Base-by-base conservation (phyloP, 2,329 filamentous ascomycete genomes). In the Xylogone sp. region DNA sequence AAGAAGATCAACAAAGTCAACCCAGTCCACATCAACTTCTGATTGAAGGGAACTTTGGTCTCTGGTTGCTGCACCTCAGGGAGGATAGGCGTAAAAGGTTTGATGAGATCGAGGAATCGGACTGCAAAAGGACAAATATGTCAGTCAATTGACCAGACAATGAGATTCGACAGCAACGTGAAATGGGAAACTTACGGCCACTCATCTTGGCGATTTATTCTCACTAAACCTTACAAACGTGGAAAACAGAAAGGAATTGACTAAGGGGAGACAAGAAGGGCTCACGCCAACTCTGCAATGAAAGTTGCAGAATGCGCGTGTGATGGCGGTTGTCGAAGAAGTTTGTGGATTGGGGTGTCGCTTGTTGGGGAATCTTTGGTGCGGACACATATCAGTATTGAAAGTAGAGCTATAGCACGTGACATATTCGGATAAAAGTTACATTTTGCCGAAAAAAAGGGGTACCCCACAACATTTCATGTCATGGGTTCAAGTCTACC, bases 71-170 rank as follows among this genome's bases (percentile, higher is more conserved):
- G 88, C 76, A 99, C 94, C 87, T 99, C 94, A 70, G 94, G 94
- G 73, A 99, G 89, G 84, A 97, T 91, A 79, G 94, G 93, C 82
- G 95, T 90, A 74, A 99, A 99, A 70, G 94, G 94, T 79, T 99
- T 99, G 79, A 99, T 94, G 73, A 97, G 84, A 77, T 99, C 94
- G 79, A 99, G 93, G 73, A 99, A 99, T 74, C 94, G 92, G 77
- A 99, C 93, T 97, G 54, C 21, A 52, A 44, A 44, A 18, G 5
- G 5, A 13, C 8, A 7, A 39, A 16, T 39, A 7, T 24, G 45
- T 46, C 45, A 46, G 45, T 20, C 31, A 27, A 45, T 45, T 46
- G 22, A 6, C 44, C 44, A 46, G 44, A 29, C 19, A 29, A 42
- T 43, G 51, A 48, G 52, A 53, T 53, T 55, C 43, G 53, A 18